Conservation (phyloP, 164 flowering plant species). For the Kalanchoe fedtschenkoi region DNA sequence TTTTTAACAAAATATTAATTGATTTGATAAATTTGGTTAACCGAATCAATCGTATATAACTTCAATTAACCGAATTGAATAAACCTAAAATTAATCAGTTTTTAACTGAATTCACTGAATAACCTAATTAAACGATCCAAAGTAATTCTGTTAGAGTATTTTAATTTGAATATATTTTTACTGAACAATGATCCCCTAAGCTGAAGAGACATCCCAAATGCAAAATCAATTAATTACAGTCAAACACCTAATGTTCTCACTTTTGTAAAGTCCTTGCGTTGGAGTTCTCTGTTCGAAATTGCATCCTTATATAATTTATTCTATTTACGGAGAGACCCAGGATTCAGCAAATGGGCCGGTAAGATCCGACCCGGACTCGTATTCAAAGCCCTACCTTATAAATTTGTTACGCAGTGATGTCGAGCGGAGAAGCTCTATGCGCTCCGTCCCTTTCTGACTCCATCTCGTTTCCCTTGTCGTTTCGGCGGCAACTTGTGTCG, state of each 20-base stretch:
- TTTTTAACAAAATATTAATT: too few species aligned
- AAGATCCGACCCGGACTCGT: neutral
- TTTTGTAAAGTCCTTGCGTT: neutral
- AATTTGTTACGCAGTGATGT: neutral
- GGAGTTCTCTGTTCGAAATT: neutral
- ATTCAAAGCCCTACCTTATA: slow-evolving; percentile 1
- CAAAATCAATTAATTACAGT: neutral
- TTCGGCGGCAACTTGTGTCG: too few species aligned
- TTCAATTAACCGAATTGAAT: too few species aligned
- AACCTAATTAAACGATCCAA: too few species aligned
- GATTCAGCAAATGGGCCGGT: neutral
- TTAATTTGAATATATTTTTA: too few species aligned
- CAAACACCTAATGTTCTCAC: neutral
- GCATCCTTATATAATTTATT: neutral
- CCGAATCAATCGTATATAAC: too few species aligned
- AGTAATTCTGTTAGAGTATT: too few species aligned
- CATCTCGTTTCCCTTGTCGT: neutral
- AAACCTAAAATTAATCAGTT: too few species aligned
- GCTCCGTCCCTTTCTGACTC: neutral
- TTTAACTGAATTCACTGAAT: too few species aligned
- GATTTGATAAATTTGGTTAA: too few species aligned
- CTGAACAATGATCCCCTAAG: too few species aligned
- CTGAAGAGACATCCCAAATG: neutral
- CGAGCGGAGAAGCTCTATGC: neutral
- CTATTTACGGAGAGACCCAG: neutral